phyloP scores from a whole-genome alignment of 2,329 filamentous ascomycete species.

The Colletotrichum acutatum region DNA sequence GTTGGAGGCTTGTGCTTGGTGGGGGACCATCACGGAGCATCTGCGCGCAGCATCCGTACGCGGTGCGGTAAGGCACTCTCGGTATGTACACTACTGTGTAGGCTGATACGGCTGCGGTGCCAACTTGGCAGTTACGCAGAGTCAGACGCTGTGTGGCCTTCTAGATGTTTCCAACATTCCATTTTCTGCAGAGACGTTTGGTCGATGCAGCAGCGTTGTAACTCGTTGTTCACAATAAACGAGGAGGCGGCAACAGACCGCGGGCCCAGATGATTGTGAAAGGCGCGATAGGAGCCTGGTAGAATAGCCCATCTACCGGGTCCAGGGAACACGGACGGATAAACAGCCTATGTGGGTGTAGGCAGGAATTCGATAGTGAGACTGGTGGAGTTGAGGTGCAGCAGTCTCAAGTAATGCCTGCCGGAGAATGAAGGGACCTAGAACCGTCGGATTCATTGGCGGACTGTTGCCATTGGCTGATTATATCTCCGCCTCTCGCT shows the following conservation, averaged over 20 bases:
- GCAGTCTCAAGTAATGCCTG: not conserved
- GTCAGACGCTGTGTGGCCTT: not conserved
- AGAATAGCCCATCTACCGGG: conserved; percentile 23
- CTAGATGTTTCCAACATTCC: conserved; percentile 4
- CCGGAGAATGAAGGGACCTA: not conserved
- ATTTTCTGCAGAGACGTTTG: conserved; percentile 10
- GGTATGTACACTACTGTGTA: not conserved
- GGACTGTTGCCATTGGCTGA: not conserved
- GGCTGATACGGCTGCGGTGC: conserved; percentile 10
- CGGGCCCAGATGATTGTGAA: not conserved
- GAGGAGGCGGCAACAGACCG: not conserved
- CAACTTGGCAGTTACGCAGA: conserved; percentile 21
- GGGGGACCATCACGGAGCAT: conserved; percentile 8
- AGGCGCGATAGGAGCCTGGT: conserved; percentile 1
- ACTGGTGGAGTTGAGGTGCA: conserved; percentile 17
- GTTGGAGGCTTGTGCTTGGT: conserved; percentile 29
- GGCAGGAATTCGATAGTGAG: not conserved
- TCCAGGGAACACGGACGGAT: conserved; percentile 4
- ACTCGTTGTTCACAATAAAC: not conserved
- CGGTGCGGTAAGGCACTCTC: not conserved
- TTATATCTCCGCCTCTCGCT: not conserved
- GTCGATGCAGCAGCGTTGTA: conserved; percentile 10
- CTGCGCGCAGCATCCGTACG: not conserved
- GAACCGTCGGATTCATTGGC: not conserved
- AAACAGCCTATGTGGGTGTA: not conserved